Percentiles rank a stretch among this genome's conserved stretches.
These are phyloP conservation scores for Exophiala sideris DNA, from an alignment of 2,329 filamentous ascomycete genomes.

Conservation along the genomic window DNA sequence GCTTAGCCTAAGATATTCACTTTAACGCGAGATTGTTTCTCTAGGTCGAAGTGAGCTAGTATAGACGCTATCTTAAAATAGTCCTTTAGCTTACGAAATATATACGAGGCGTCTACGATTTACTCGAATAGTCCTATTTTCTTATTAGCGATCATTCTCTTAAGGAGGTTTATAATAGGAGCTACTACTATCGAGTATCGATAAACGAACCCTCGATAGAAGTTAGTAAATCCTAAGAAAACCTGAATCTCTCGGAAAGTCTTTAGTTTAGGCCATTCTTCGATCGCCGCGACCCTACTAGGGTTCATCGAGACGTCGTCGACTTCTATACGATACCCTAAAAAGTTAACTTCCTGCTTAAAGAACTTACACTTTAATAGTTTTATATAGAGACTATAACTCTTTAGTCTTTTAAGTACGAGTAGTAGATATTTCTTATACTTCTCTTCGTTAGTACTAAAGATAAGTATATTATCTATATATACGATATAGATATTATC, in stretches of 20 bases:
- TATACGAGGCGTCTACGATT: conserved; percentile 7
- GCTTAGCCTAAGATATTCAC: conserved; percentile 24
- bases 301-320: too few relatives aligned
- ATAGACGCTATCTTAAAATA: conserved; percentile 18
- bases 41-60: conserved; percentile 19
- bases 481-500: too few relatives aligned
- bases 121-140: conserved; percentile 16
- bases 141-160: conserved; percentile 9
- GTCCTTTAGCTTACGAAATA: conserved; percentile 29
- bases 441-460: too few relatives aligned
- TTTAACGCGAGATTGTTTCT: conserved; percentile 23
- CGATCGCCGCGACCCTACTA: too few relatives aligned
- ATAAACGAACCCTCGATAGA: conserved; percentile 34
- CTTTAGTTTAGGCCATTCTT: not conserved
- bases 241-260: conserved; percentile 26
- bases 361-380: too few relatives aligned
- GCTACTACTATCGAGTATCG: conserved; percentile 25
- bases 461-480: too few relatives aligned
- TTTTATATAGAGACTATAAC: too few relatives aligned
- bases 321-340: too few relatives aligned
- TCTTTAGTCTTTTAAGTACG: too few relatives aligned
- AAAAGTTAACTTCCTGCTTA: too few relatives aligned
- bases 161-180: conserved; percentile 28
- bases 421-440: too few relatives aligned
- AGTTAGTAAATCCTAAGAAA: conserved; percentile 35